Evolutionary conservation across 2,329 filamentous ascomycete species (phyloP).

Genomic region (Seiridium cupressi): DNA sequence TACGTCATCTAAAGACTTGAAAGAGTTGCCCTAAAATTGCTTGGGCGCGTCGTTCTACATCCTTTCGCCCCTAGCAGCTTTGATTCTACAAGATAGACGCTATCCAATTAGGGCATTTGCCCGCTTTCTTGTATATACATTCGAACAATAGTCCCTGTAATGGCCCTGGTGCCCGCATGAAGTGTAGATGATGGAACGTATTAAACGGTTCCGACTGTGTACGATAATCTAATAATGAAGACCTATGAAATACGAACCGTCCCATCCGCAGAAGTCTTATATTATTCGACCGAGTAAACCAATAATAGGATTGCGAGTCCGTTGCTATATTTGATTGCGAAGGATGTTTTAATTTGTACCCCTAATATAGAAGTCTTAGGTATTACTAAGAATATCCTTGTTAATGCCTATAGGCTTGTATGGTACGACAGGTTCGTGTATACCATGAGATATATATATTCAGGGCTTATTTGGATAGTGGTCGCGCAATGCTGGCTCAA

Average conservation of each 20-base stretch:
- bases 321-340: no score
- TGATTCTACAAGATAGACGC: background rate
- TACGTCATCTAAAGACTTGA: background rate
- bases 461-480: no score
- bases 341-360: no score
- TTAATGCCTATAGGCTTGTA: no score
- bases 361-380: no score
- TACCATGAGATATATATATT: no score
- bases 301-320: no score
- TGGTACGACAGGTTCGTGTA: no score
- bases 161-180: background rate
- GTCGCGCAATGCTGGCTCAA: no score
- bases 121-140: background rate
- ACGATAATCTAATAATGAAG: conserved; percentile 4
- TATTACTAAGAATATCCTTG: no score
- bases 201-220: background rate
- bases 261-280: no score
- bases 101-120: background rate
- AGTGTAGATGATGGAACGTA: background rate
- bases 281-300: no score
- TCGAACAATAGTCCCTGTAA: background rate
- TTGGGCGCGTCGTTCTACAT: background rate
- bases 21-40: background rate
- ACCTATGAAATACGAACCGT: background rate
- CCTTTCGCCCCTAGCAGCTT: background rate